Conservation (phyloP, 495 filamentous ascomycete species). For the Aspergillus ostianus region DNA sequence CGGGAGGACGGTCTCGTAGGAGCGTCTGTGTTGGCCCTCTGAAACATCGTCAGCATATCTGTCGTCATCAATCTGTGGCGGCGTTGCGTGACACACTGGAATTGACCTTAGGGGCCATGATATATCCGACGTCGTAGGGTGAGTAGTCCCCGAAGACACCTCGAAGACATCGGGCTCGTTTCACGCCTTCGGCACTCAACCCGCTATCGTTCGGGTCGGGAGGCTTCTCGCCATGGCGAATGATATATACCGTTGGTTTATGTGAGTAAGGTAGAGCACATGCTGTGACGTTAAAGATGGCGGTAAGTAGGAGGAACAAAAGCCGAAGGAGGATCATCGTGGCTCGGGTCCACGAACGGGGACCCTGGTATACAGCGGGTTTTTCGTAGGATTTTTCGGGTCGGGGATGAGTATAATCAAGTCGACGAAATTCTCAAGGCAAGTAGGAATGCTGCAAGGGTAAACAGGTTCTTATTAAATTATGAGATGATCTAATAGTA, state of each 20-base stretch:
- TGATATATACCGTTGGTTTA: conserved; percentile 45
- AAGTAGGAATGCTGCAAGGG: not conserved
- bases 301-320: conserved; percentile 3
- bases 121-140: conserved; percentile 45
- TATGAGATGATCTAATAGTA: not conserved
- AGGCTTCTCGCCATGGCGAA: conserved; percentile 56
- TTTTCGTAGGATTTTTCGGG: too few relatives aligned
- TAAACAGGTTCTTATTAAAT: not conserved
- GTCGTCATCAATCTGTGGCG: not conserved
- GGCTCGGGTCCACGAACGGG: not conserved
- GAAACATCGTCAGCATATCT: conserved; percentile 9
- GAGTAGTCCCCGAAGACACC: conserved; percentile 42
- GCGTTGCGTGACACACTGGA: conserved; percentile 16
- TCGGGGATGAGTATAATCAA: not conserved
- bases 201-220: conserved; percentile 34
- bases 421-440: not conserved
- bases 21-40: conserved; percentile 46
- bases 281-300: not conserved
- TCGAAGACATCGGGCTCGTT: conserved; percentile 47
- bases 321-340: not conserved
- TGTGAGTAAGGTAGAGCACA: conserved; percentile 3
- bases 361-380: not conserved
- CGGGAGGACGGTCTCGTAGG: conserved; percentile 48
- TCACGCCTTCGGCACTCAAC: conserved; percentile 37
- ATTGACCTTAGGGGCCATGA: conserved; percentile 43